Conservation (phyloP, 805 yeast genomes). For the Nakazawaea siamensis region DNA sequence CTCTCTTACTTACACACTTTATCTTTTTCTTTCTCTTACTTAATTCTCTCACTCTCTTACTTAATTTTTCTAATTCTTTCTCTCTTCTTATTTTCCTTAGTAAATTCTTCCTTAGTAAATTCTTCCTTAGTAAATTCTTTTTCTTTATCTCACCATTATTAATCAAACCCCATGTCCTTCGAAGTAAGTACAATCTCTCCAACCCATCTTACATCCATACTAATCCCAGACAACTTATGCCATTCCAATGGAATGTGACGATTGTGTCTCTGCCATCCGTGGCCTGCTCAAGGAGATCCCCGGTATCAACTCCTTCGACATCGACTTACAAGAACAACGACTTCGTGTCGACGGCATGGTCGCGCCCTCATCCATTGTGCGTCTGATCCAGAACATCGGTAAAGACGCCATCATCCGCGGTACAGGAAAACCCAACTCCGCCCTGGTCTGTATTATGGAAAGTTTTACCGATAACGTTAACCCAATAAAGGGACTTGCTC, state of each 20-base stretch:
- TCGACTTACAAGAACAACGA: conserved; percentile 50
- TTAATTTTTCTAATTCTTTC: neutral
- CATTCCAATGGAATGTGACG: conserved; percentile 74
- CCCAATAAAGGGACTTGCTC: conserved; percentile 80
- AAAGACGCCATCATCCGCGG: conserved; percentile 91
- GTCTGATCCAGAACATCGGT: conserved; percentile 64
- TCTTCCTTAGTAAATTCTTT: too few relatives aligned
- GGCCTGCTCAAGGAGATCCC: conserved; percentile 40
- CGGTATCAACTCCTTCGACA: conserved; percentile 43
- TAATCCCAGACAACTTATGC: conserved; percentile 71
- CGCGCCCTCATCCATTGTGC: conserved; percentile 71
- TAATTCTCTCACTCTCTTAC: neutral
- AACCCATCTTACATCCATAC: too few relatives aligned
- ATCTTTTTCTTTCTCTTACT: too few relatives aligned
- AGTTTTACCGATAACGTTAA: conserved; percentile 42
- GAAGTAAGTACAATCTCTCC: too few relatives aligned
- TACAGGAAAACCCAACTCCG: conserved; percentile 76
- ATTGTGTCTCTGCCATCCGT: conserved; percentile 57
- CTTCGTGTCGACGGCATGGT: conserved; percentile 62
- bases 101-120: too few relatives aligned
- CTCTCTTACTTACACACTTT: neutral
- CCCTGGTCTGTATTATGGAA: conserved; percentile 88
- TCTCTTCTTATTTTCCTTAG: neutral
- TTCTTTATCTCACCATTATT: neutral
- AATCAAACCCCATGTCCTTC: conserved; percentile 5